These are phyloP conservation scores for Brassica carinata DNA, from an alignment of 345 rosid species.

Conservation along the genomic window DNA sequence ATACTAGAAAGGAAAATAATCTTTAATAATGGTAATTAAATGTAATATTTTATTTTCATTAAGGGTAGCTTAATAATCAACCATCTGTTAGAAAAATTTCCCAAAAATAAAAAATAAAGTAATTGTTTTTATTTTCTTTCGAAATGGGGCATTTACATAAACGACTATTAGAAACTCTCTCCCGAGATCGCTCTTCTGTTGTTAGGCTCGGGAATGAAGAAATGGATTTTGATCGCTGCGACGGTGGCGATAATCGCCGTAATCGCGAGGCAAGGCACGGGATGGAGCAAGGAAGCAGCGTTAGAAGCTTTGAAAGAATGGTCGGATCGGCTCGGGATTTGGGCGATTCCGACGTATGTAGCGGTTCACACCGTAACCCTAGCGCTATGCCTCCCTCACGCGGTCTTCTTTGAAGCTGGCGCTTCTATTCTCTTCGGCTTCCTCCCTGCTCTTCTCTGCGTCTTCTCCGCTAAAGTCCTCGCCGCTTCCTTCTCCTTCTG, in stretches of 20 bases:
- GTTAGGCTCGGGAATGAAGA: conserved; percentile 37
- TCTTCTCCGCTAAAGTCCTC: conserved; percentile 73
- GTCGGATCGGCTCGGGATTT: conserved; percentile 71
- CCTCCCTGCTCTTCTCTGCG: conserved; percentile 74
- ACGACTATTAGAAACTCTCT: not conserved
- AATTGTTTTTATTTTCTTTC: no score
- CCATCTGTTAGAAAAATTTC: no score
- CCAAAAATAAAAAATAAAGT: no score
- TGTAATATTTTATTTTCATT: no score
- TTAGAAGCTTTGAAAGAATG: conserved; percentile 48
- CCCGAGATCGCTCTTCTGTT: not conserved
- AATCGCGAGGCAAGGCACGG: conserved; percentile 46
- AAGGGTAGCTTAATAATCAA: no score
- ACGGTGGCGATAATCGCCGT: conserved; percentile 42
- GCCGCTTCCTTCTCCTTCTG: conserved; percentile 92
- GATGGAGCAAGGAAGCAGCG: conserved; percentile 62
- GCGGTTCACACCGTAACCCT: conserved; percentile 73
- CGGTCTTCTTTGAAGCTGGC: conserved; percentile 88
- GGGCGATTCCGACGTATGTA: conserved; percentile 92
- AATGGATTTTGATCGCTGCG: conserved; percentile 55
- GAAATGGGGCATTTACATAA: not conserved
- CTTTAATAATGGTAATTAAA: no score
- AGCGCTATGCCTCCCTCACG: conserved; percentile 81
- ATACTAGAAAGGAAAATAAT: no score
- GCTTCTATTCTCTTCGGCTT: conserved; percentile 88